Percentiles rank a stretch among this genome's conserved stretches.
phyloP scores from a whole-genome alignment of 805 yeast genomes.

The Tetrapisispora pingtungensis region DNA sequence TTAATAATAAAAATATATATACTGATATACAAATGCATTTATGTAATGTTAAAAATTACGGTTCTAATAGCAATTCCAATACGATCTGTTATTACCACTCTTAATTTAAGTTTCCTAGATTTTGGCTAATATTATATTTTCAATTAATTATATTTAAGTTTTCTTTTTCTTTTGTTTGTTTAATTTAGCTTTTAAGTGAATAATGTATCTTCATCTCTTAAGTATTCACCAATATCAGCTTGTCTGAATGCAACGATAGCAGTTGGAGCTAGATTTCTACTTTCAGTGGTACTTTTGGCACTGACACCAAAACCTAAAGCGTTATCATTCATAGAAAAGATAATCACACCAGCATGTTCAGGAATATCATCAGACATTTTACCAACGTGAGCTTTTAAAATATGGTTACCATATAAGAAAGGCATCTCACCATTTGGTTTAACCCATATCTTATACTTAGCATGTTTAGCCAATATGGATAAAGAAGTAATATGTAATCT shows the following conservation, averaged over 20 bases:
- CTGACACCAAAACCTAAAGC: constrained; percentile 95
- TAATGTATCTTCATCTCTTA: constrained; percentile 94
- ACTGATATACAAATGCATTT: constrained; percentile 3
- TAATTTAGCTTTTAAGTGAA: constrained; percentile 45
- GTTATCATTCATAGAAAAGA: constrained; percentile 82
- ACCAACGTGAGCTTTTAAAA: constrained; percentile 92
- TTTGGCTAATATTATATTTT: background rate
- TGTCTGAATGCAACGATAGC: constrained; percentile 94
- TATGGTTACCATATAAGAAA: constrained; percentile 90
- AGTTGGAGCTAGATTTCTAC: constrained; percentile 82
- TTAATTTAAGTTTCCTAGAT: background rate
- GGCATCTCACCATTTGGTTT: constrained; percentile 99
- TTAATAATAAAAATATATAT: background rate
- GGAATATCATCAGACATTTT: constrained; percentile 96
- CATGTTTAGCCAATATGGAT: constrained; percentile 71
- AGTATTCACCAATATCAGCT: constrained; percentile 93
- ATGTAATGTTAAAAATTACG: background rate
- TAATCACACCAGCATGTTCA: constrained; percentile 92
- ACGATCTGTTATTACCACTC: background rate
- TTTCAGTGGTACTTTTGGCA: constrained; percentile 83
- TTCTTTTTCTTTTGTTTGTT: background rate
- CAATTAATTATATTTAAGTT: background rate
- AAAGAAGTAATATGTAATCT: constrained; percentile 90
- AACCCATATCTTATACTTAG: constrained; percentile 92
- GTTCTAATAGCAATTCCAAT: background rate